Percentiles rank a stretch among this genome's conserved stretches.
These are phyloP conservation scores for Pythium utonaiense DNA, from an alignment of 352 stramenopile genomes.

Conservation along the genomic window DNA sequence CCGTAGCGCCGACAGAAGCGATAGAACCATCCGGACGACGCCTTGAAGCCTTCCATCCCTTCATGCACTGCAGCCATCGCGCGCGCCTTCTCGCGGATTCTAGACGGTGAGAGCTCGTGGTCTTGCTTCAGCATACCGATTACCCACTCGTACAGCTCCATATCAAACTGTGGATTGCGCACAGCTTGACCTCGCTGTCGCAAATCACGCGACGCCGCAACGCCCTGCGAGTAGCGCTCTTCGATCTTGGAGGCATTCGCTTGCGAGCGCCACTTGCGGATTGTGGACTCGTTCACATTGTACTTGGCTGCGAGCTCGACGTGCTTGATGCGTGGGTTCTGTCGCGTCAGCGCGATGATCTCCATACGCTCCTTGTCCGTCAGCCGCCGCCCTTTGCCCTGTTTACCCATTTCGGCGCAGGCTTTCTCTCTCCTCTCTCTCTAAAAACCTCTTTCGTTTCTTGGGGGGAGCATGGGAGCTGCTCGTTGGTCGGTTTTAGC, in stretches of 20 bases:
- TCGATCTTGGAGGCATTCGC: slow-evolving; percentile 38
- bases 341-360: slow-evolving; percentile 50
- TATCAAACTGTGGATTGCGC: slow-evolving; percentile 38
- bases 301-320: slow-evolving; percentile 46
- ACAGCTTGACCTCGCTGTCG: slow-evolving; percentile 39
- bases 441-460: slow-evolving; percentile 27
- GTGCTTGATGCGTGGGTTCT: slow-evolving; percentile 43
- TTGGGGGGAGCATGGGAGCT: slow-evolving; percentile 11
- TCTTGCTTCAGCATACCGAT: slow-evolving; percentile 17
- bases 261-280: slow-evolving; percentile 47
- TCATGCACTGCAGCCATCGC: slow-evolving; percentile 28
- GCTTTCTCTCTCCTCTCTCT: slow-evolving; percentile 13
- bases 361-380: slow-evolving; percentile 63
- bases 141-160: slow-evolving; percentile 39
- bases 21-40: slow-evolving; percentile 54
- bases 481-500: slow-evolving; percentile 12
- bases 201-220: slow-evolving; percentile 28
- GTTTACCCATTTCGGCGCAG: slow-evolving; percentile 28
- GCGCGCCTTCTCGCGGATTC: slow-evolving; percentile 36
- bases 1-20: slow-evolving; percentile 45
- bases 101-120: slow-evolving; percentile 21
- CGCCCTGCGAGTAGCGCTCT: slow-evolving; percentile 34
- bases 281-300: slow-evolving; percentile 55
- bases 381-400: slow-evolving; percentile 40
- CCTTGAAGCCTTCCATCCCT: slow-evolving; percentile 48